Percentiles rank a stretch among this genome's conserved stretches.
Evolutionary conservation across 768 basidiomycete genomes (phyloP).

Genomic region (Rhodotorula paludigena): DNA sequence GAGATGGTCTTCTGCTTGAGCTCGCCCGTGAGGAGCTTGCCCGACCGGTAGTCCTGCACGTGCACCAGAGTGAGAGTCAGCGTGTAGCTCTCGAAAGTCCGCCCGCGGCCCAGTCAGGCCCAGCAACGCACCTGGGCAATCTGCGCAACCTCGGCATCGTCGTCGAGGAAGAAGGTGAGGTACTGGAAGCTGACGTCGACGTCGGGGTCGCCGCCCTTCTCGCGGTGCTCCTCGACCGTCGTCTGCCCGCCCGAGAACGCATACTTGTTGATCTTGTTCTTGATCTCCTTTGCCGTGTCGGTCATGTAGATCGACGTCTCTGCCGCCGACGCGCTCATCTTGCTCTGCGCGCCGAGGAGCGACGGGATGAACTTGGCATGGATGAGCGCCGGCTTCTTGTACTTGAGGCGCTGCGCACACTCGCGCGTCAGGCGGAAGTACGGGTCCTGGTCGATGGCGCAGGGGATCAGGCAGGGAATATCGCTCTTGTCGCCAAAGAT

Average conservation of each 20-base stretch:
- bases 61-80: too few relatives aligned
- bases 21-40: slow-evolving; percentile 79
- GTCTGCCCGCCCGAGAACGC: slow-evolving; percentile 94
- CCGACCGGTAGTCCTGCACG: slow-evolving; percentile 89
- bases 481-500: slow-evolving; percentile 79
- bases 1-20: slow-evolving; percentile 84
- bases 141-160: slow-evolving; percentile 76
- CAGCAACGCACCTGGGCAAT: slow-evolving; percentile 63
- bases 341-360: slow-evolving; percentile 93
- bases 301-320: slow-evolving; percentile 96
- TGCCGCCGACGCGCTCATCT: slow-evolving; percentile 95
- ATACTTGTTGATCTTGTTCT: slow-evolving; percentile 93
- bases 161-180: slow-evolving; percentile 87
- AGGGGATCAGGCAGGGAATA: slow-evolving; percentile 90
- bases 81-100: not conserved
- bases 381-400: slow-evolving; percentile 85
- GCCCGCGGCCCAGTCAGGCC: too few relatives aligned
- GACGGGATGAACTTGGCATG: slow-evolving; percentile 98
- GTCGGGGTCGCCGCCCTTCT: slow-evolving; percentile 81
- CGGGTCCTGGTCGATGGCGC: slow-evolving; percentile 87
- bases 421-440: slow-evolving; percentile 98
- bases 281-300: slow-evolving; percentile 85
- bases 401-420: slow-evolving; percentile 86
- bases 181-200: slow-evolving; percentile 97
- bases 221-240: slow-evolving; percentile 90